Evolutionary conservation across 768 basidiomycete species (phyloP).

Genomic region (Agaricus blazei): DNA sequence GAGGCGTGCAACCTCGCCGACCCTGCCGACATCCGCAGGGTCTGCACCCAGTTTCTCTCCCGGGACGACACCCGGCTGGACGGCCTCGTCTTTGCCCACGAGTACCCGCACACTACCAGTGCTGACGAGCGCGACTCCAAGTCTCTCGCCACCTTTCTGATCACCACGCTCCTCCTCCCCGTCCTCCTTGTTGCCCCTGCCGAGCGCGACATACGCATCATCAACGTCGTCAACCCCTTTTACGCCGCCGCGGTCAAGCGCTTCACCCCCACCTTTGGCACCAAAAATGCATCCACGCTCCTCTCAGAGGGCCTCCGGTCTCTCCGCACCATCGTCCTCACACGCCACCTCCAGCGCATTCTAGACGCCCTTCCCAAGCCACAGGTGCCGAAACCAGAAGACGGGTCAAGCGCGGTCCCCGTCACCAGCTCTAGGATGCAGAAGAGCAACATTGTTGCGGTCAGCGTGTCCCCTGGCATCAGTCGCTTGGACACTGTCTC

Average conservation of each 20-base stretch:
- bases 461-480: constrained; percentile 73
- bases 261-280: constrained; percentile 14
- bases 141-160: constrained; percentile 70
- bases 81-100: constrained; percentile 74
- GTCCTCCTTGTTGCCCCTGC: constrained; percentile 73
- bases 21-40: constrained; percentile 59
- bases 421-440: constrained; percentile 33
- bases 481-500: constrained; percentile 67
- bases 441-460: constrained; percentile 70
- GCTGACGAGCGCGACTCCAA: constrained; percentile 39
- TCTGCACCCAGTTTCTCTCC: constrained; percentile 64
- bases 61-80: constrained; percentile 59
- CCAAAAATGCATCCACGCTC: constrained; percentile 32
- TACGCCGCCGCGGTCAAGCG: constrained; percentile 72
- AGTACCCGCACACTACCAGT: constrained; percentile 47
- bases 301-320: constrained; percentile 62
- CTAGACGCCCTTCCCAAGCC: constrained; percentile 63
- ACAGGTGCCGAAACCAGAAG: constrained; percentile 42
- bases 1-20: constrained; percentile 73
- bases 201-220: constrained; percentile 88
- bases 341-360: constrained; percentile 78
- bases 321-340: constrained; percentile 57
- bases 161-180: constrained; percentile 76
- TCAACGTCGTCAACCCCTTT: constrained; percentile 84
- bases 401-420: constrained; percentile 29